Conservation (phyloP, 2,329 filamentous ascomycete genomes). For the Ophiostoma tasmaniense region DNA sequence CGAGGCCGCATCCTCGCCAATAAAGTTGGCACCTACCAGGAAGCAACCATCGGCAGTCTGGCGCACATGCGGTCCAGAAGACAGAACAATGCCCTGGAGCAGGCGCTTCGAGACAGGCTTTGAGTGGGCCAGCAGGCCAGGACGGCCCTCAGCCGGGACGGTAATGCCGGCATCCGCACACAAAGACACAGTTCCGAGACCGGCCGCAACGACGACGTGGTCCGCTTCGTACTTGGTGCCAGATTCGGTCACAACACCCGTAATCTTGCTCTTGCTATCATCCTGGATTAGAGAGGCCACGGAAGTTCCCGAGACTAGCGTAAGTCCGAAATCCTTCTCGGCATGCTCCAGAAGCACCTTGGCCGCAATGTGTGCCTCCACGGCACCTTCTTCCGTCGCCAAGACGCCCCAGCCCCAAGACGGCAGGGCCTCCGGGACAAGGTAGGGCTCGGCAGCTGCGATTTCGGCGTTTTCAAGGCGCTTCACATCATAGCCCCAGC, state of each 20-base stretch:
- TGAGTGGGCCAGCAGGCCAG: slow-evolving; percentile 27
- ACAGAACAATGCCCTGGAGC: slow-evolving; percentile 23
- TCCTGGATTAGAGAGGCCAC: slow-evolving; percentile 17
- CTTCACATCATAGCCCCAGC: slow-evolving; percentile 26
- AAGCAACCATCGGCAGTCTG: slow-evolving; percentile 27
- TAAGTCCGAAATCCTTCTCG: neutral
- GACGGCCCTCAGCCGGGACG: slow-evolving; percentile 22
- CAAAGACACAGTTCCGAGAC: slow-evolving; percentile 25
- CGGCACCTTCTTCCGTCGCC: slow-evolving; percentile 24
- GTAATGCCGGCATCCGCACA: slow-evolving; percentile 22
- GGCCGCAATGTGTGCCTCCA: slow-evolving; percentile 26
- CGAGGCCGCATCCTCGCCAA: slow-evolving; percentile 18
- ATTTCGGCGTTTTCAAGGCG: slow-evolving; percentile 20
- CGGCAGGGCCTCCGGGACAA: slow-evolving; percentile 20
- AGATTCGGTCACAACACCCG: slow-evolving; percentile 20
- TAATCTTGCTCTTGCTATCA: slow-evolving; percentile 9
- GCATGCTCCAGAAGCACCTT: slow-evolving; percentile 10
- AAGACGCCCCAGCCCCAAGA: slow-evolving; percentile 20
- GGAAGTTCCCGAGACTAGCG: neutral
- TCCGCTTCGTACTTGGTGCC: slow-evolving; percentile 20
- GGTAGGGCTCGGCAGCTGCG: slow-evolving; percentile 13
- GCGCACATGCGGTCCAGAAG: slow-evolving; percentile 24
- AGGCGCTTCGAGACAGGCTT: slow-evolving; percentile 21
- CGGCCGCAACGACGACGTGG: slow-evolving; percentile 28
- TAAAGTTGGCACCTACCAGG: slow-evolving; percentile 23